Evolutionary conservation across 352 stramenopile genomes (phyloP), one percentile per base, ranked within the genome.

Genomic region (Globisporangium yorkense): DNA sequence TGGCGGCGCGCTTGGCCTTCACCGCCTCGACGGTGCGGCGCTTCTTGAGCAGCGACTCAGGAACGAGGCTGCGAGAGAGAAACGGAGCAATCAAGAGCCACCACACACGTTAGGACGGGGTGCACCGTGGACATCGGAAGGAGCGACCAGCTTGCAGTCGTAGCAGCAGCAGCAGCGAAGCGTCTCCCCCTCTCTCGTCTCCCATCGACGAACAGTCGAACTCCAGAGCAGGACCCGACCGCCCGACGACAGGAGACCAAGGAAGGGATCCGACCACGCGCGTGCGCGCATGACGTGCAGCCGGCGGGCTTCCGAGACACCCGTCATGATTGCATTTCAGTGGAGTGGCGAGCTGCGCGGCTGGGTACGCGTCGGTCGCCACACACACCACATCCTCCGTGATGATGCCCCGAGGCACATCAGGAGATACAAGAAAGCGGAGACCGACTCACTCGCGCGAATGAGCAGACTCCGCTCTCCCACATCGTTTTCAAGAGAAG

Each of bases 11-110:
- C 75, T 96, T 94, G 66, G 80, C 84, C 80, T 94, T 94, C 57
- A 96, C 84, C 70, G 84, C 74, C 65, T 94, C 77, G 51, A 94
- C 70, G 65, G 84, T 94, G 67, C 86, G 86, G 73, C 84, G 84
- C 86, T 96, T 96, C 82, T 96, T 96, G 67, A 96, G 82, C 66
- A 96, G 85, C 53, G 86, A 94, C 71, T 96, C 86, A 51, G 86
- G 86, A 50, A 95, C 85, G 61, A 95, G 81, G 80, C 85, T 95
- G 67, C 16, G 52, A 48, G 1, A 54, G 9, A 59, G 15, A 58
- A 15, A 57, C 33, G 69, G 29, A 75, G 7, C 7, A 31, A 27
- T 7, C 44, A 27, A 29, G 20, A 31, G 24, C 20, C 44, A 49
- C 37, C 16, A 21, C 58, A 72, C 18, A 61, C 18, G 57, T 91